Evolutionary conservation across 441 rosid genomes (phyloP).

Genomic region (Flueggea neowawraea): DNA sequence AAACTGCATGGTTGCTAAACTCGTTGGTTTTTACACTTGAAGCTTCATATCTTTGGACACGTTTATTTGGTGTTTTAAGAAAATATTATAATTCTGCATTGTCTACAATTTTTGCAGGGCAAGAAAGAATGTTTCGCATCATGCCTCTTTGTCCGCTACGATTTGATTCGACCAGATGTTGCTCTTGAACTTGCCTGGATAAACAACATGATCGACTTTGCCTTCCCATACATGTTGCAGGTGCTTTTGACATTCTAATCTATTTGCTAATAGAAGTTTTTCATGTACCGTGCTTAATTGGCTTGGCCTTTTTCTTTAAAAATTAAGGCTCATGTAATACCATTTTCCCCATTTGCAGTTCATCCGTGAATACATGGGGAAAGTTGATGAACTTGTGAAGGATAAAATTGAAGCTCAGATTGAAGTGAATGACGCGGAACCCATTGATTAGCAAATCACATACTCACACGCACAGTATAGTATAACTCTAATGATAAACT

Average conservation of each 20-base stretch:
- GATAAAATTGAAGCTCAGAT: constrained; percentile 73
- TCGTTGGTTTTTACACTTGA: too few relatives aligned
- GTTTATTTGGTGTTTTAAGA: not conserved
- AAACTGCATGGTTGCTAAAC: too few relatives aligned
- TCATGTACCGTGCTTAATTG: not conserved
- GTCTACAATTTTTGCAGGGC: constrained; percentile 46
- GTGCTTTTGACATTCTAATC: constrained; percentile 23
- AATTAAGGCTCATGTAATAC: not conserved
- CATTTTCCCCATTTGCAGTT: constrained; percentile 43
- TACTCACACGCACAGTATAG: too few relatives aligned
- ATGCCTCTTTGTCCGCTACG: constrained; percentile 96
- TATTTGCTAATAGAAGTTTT: not conserved
- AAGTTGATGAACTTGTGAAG: constrained; percentile 95
- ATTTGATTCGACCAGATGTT: constrained; percentile 80
- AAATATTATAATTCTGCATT: not conserved
- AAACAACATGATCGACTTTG: constrained; percentile 91
- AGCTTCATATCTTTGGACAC: too few relatives aligned
- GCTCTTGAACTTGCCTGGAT: constrained; percentile 97
- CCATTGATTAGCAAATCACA: too few relatives aligned
- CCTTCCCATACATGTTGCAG: constrained; percentile 96
- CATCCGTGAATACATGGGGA: constrained; percentile 88
- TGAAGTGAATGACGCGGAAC: too few relatives aligned
- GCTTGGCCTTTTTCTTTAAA: not conserved
- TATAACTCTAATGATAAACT: too few relatives aligned
- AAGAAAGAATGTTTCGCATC: constrained; percentile 98